Conservation (phyloP, 805 yeast genomes). For the Wickerhamiella kurtzmanii region DNA sequence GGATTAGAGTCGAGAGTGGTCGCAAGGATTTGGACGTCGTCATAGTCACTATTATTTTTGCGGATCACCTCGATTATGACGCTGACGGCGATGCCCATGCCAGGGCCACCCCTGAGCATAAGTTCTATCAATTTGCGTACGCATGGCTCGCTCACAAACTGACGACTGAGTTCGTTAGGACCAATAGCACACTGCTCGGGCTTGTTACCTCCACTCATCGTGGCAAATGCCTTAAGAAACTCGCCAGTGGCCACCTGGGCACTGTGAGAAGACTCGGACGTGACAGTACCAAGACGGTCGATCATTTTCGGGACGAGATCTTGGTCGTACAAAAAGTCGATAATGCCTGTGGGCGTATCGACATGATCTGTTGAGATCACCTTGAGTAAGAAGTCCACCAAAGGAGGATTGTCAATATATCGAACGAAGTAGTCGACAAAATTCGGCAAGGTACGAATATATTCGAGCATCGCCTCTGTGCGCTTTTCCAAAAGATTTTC, state of each 20-base stretch:
- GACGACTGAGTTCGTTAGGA: slow-evolving; percentile 87
- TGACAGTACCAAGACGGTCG: slow-evolving; percentile 53
- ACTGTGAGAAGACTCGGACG: slow-evolving; percentile 36
- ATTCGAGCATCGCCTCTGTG: slow-evolving; percentile 61
- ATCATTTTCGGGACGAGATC: slow-evolving; percentile 59
- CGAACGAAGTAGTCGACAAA: slow-evolving; percentile 69
- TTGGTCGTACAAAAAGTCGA: slow-evolving; percentile 62
- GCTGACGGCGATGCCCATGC: slow-evolving; percentile 87
- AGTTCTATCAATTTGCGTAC: slow-evolving; percentile 54
- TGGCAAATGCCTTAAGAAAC: slow-evolving; percentile 82
- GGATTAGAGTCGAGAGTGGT: slow-evolving; percentile 80
- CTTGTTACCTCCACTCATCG: slow-evolving; percentile 85
- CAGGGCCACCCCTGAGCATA: slow-evolving; percentile 68
- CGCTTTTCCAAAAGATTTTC: slow-evolving; percentile 84
- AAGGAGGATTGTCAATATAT: slow-evolving; percentile 84
- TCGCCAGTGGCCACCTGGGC: slow-evolving; percentile 92
- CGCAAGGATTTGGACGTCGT: slow-evolving; percentile 69
- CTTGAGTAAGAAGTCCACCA: slow-evolving; percentile 84
- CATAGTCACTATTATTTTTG: slow-evolving; percentile 93
- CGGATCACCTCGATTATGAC: slow-evolving; percentile 87
- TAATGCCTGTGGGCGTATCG: slow-evolving; percentile 75
- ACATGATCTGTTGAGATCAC: slow-evolving; percentile 88
- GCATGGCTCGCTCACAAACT: slow-evolving; percentile 64
- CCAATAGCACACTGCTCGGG: slow-evolving; percentile 87
- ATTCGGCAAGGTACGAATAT: slow-evolving; percentile 51